These are phyloP conservation scores for Lecanicillium sp. DNA, from an alignment of 2,329 filamentous ascomycete species.

Conservation along the genomic window DNA sequence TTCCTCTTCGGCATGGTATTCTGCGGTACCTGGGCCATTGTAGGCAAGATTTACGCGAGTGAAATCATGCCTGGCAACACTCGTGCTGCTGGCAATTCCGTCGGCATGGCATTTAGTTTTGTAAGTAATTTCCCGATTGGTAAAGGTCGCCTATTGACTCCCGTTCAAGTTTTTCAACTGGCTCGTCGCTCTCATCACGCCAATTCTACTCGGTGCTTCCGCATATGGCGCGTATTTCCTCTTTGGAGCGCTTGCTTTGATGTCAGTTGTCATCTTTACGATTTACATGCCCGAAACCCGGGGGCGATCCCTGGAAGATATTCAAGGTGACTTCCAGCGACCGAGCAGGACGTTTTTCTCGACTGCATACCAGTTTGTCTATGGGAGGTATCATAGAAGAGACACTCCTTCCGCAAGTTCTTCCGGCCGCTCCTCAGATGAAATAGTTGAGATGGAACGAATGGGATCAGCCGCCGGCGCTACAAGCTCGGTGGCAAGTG, in stretches of 20 bases:
- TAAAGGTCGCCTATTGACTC: background rate
- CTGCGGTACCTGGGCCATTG: conserved; percentile 43
- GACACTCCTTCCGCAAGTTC: too few species aligned
- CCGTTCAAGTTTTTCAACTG: conserved; percentile 29
- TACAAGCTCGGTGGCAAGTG: too few species aligned
- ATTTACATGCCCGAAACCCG: conserved; percentile 36
- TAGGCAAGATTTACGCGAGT: conserved; percentile 43
- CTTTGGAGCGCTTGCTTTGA: conserved; percentile 31
- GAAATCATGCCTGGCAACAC: conserved; percentile 50
- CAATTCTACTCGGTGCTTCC: conserved; percentile 28
- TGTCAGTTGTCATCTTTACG: conserved; percentile 26
- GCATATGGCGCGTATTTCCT: conserved; percentile 37
- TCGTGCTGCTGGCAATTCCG: conserved; percentile 25
- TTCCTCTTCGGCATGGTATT: conserved; percentile 41
- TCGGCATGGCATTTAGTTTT: conserved; percentile 2
- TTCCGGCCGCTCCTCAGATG: too few species aligned
- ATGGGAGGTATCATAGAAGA: too few species aligned
- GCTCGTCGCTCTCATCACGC: conserved; percentile 37
- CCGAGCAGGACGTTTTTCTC: too few species aligned
- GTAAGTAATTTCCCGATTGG: background rate
- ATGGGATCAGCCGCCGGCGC: too few species aligned
- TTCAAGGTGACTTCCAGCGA: conserved; percentile 12
- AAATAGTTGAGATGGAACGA: too few species aligned
- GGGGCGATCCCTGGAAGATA: conserved; percentile 32
- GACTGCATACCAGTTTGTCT: too few species aligned